Evolutionary conservation across 768 basidiomycete species (phyloP), one percentile per base, ranked within the genome.

Genomic region (Termitomyces sp.): DNA sequence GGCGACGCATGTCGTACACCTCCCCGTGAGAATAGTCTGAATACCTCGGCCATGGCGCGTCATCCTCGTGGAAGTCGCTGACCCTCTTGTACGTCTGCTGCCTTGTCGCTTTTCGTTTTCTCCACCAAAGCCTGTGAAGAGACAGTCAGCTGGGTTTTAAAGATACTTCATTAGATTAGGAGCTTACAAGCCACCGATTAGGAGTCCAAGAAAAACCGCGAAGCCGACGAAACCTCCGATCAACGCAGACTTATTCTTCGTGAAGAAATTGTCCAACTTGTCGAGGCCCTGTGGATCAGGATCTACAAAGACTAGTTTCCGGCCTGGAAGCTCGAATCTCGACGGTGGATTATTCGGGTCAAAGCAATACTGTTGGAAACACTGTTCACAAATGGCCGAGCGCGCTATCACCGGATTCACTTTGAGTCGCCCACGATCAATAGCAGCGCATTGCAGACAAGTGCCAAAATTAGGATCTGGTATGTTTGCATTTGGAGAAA

Each of bases 391-490:
- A 43, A 76, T 44, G 6, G 68, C 59, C 14, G 83, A 84, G 18
- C 80, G 76, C 6, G 64, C 30, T 6, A 72, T 68, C 0, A 66
- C 7, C 1, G 77, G 73, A 0, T 64, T 62, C 13, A 72, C 60
- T 58, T 77, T 78, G 49, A 73, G 60, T n/a, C 82, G 75, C 1
- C 77, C 77, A 12, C 83, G 78, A 60, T 84, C 83, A 53, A 84
- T 68, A 28, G 73, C 74, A 35, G 85, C 83, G 68, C 92, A 87
- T 65, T 83, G 82, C 22, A 94, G 74, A 63, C 91, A 93, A 40
- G 75, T 77, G 3, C 85, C 78, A 54, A 87, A 78, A 72, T 82
- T 63, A 76, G 80, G 59, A 80, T 91, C 90, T 32, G 84, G 74
- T 6, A 67, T 69, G 58, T 80, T 86, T 38, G 81, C 73, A 50